Percentiles rank a stretch among this genome's conserved stretches.
These are phyloP conservation scores for Grigorovia transvaalensis DNA, from an alignment of 805 yeast species.

Conservation along the genomic window DNA sequence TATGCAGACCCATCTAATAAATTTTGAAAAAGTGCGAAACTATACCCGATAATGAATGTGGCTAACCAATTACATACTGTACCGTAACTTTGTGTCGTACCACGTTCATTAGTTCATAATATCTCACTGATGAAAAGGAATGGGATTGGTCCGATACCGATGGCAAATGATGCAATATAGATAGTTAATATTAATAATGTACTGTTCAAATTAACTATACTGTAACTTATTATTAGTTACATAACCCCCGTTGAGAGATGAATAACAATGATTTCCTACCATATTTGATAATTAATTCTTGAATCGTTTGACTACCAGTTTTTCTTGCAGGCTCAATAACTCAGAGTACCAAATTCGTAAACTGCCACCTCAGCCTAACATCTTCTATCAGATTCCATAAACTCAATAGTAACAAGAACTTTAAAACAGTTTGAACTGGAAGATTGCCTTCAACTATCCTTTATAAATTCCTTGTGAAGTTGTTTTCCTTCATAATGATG, in stretches of 20 bases:
- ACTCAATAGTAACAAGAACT: too few species aligned
- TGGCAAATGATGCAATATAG: conserved; percentile 78
- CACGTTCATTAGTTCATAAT: conserved; percentile 62
- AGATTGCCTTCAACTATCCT: too few species aligned
- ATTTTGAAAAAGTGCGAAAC: conserved; percentile 64
- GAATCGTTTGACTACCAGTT: too few species aligned
- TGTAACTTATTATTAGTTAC: conserved; percentile 53
- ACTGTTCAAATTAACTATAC: conserved; percentile 43
- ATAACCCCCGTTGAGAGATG: conserved; percentile 53
- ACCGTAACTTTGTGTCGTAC: conserved; percentile 87
- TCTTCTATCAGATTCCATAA: too few species aligned
- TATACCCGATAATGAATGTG: conserved; percentile 68
- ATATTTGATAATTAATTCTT: conserved; percentile 48
- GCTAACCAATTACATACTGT: conserved; percentile 86
- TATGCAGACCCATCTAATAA: conserved; percentile 71
- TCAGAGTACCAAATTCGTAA: too few species aligned
- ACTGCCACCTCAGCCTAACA: too few species aligned
- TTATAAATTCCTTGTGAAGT: too few species aligned
- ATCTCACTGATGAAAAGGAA: conserved; percentile 80
- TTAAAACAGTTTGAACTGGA: too few species aligned
- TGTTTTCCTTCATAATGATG: too few species aligned
- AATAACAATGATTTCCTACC: conserved; percentile 70
- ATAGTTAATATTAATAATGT: conserved; percentile 51
- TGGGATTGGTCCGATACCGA: conserved; percentile 94
- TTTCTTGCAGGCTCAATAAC: too few species aligned